These are phyloP conservation scores for Septoria linicola DNA, from an alignment of 2,329 filamentous ascomycete genomes.

Conservation along the genomic window DNA sequence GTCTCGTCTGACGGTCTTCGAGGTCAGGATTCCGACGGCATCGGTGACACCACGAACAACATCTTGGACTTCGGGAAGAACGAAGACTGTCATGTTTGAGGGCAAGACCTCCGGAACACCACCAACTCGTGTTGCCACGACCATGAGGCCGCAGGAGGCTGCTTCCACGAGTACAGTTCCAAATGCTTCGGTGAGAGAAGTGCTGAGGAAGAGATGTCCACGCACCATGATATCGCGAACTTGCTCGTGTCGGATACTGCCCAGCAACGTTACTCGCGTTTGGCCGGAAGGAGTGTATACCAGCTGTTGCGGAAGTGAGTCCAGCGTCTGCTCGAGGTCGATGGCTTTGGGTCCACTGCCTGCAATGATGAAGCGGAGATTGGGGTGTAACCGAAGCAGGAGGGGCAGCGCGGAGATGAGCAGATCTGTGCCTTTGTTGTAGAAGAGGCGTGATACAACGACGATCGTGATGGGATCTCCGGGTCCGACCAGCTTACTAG, in stretches of 20 bases:
- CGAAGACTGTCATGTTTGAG: slow-evolving; percentile 95
- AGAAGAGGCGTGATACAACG: slow-evolving; percentile 94
- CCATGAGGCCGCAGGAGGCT: slow-evolving; percentile 90
- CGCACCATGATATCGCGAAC: slow-evolving; percentile 96
- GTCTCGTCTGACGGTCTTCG: slow-evolving; percentile 73
- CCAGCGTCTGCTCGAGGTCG: slow-evolving; percentile 96
- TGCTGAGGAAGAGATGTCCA: slow-evolving; percentile 94
- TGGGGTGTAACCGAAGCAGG: slow-evolving; percentile 83
- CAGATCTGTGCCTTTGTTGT: slow-evolving; percentile 97
- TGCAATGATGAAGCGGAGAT: slow-evolving; percentile 94
- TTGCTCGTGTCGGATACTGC: slow-evolving; percentile 89
- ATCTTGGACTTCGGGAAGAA: slow-evolving; percentile 94
- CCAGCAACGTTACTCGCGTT: slow-evolving; percentile 88
- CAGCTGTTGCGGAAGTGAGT: slow-evolving; percentile 51
- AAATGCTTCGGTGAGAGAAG: slow-evolving; percentile 92
- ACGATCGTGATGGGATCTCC: slow-evolving; percentile 92
- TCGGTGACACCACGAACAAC: slow-evolving; percentile 84
- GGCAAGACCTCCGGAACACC: slow-evolving; percentile 96
- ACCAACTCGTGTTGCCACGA: slow-evolving; percentile 93
- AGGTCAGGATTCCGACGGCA: slow-evolving; percentile 83
- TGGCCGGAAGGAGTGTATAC: slow-evolving; percentile 58
- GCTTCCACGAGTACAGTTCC: slow-evolving; percentile 98
- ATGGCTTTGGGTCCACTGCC: slow-evolving; percentile 96
- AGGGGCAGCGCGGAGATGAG: slow-evolving; percentile 94
- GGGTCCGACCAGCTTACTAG: slow-evolving; percentile 70